These are phyloP conservation scores for Neurospora sp. DNA, from an alignment of 495 filamentous ascomycete species.

Conservation along the genomic window DNA sequence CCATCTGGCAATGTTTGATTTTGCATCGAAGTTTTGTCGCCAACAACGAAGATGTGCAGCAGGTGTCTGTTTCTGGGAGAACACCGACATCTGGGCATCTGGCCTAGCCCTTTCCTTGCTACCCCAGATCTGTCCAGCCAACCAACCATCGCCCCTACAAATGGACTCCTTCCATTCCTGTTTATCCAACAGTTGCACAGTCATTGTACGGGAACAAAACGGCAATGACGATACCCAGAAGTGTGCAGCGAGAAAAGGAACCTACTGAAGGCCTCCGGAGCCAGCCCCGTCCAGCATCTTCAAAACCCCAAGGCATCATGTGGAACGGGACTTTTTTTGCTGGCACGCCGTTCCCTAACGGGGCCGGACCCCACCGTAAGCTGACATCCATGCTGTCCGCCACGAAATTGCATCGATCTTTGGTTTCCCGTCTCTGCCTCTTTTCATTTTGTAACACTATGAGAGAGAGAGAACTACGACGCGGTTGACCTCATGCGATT, in stretches of 20 bases:
- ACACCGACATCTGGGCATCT: neutral
- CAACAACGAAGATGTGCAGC: neutral
- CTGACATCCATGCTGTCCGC: neutral
- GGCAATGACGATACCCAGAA: neutral
- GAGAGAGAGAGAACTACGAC: neutral
- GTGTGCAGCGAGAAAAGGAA: neutral
- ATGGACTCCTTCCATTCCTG: neutral
- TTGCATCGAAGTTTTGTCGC: neutral
- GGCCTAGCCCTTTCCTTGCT: neutral
- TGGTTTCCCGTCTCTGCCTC: neutral
- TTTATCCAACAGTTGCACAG: neutral
- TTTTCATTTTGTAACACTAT: neutral
- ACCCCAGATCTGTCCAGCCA: neutral
- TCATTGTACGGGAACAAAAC: neutral
- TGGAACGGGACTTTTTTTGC: neutral
- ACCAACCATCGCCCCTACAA: neutral
- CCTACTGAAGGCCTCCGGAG: neutral
- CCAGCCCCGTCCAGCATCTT: neutral
- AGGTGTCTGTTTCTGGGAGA: no score
- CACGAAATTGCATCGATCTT: neutral
- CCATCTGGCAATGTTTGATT: neutral
- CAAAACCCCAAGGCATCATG: neutral
- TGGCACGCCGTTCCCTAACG: neutral
- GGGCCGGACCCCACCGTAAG: neutral
- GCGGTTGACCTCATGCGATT: no score